Percentiles rank a stretch among this genome's conserved stretches.
Conservation (phyloP, 2,329 filamentous ascomycete species). For the Rugonectria rugulosa region DNA sequence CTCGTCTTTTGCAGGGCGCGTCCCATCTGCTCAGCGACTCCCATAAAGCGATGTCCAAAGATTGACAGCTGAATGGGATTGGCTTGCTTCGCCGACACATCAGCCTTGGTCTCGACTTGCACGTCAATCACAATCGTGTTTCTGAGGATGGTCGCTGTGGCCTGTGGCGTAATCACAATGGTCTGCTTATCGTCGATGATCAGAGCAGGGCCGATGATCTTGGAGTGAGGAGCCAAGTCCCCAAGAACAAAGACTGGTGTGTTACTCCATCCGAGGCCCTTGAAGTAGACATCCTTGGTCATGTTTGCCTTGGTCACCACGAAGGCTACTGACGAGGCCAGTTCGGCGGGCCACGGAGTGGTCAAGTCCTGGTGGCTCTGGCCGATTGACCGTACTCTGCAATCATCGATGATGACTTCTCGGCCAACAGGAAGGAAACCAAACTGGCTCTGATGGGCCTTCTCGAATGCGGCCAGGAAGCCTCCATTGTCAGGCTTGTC, state of each 20-base stretch:
- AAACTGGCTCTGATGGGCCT: conserved; percentile 89
- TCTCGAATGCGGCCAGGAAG: conserved; percentile 82
- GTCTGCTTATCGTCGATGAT: conserved; percentile 88
- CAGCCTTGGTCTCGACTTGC: conserved; percentile 53
- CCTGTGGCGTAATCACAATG: conserved; percentile 82
- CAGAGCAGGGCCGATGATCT: conserved; percentile 80
- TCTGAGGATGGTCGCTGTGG: conserved; percentile 78
- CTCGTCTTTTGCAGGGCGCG: conserved; percentile 79
- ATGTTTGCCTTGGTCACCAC: conserved; percentile 67
- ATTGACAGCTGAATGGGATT: conserved; percentile 80
- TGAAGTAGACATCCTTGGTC: conserved; percentile 79
- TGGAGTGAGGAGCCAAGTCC: conserved; percentile 73
- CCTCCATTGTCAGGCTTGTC: conserved; percentile 75
- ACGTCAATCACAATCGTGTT: conserved; percentile 91
- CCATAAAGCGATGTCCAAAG: conserved; percentile 84
- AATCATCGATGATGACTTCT: conserved; percentile 88
- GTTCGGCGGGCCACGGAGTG: conserved; percentile 81
- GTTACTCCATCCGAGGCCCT: conserved; percentile 71
- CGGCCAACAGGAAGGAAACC: conserved; percentile 83
- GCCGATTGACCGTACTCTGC: conserved; percentile 84
- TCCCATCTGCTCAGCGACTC: conserved; percentile 84
- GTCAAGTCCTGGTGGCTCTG: conserved; percentile 82
- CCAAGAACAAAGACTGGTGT: conserved; percentile 85
- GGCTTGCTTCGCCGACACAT: conserved; percentile 52
- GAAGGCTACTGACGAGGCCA: conserved; percentile 66